phyloP scores from a whole-genome alignment of 345 rosid genomes.

The Pistacia atlantica region DNA sequence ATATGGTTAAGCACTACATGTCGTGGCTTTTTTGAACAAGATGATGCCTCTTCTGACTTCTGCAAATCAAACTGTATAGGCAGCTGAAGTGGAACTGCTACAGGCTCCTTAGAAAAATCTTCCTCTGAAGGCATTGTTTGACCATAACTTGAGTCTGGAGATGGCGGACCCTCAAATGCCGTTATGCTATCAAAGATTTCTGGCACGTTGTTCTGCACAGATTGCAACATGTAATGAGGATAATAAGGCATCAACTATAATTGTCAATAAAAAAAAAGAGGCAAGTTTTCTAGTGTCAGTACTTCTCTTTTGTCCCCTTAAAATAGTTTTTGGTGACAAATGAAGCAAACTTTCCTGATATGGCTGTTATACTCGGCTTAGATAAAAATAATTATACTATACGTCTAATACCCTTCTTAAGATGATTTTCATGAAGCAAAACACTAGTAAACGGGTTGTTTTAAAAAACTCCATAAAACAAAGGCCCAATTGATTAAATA shows the following conservation, averaged over 20 bases:
- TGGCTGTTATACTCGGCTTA: neutral
- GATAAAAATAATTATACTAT: neutral
- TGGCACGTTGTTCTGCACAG: slow-evolving; percentile 67
- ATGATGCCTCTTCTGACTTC: slow-evolving; percentile 45
- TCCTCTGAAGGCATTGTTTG: slow-evolving; percentile 62
- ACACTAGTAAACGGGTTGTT: neutral
- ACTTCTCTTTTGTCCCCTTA: no score
- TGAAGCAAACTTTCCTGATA: neutral
- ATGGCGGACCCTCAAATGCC: slow-evolving; percentile 77
- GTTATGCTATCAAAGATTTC: slow-evolving; percentile 76
- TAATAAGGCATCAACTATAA: neutral
- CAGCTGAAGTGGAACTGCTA: slow-evolving; percentile 69
- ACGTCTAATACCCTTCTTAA: neutral
- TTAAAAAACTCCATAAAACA: neutral
- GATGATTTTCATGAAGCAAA: neutral
- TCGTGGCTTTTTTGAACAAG: slow-evolving; percentile 59
- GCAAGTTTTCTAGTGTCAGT: neutral
- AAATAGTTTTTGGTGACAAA: neutral
- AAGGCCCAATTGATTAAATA: neutral
- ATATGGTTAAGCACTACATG: slow-evolving; percentile 92
- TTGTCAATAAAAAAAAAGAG: neutral
- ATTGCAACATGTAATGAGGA: neutral
- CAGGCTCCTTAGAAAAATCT: slow-evolving; percentile 83
- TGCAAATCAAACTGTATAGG: slow-evolving; percentile 62
- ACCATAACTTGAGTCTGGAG: slow-evolving; percentile 78